Conservation (phyloP, 2,329 filamentous ascomycete species). For the Diplocarpon mali region DNA sequence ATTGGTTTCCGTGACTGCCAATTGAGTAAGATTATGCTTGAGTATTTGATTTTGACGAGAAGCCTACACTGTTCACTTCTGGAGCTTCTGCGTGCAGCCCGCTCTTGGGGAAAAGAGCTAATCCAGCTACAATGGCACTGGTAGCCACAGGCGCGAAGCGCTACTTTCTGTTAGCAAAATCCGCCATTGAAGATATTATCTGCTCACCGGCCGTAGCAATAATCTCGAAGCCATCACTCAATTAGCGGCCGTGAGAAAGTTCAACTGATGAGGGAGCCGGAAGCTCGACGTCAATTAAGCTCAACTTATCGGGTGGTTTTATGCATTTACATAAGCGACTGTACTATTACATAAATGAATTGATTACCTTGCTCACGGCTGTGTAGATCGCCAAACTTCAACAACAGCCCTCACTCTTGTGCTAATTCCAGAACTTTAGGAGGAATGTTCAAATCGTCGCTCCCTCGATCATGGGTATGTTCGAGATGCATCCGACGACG, state of each 20-base stretch:
- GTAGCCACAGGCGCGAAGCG: slow-evolving; percentile 36
- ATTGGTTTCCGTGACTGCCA: slow-evolving; percentile 55
- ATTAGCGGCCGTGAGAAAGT: slow-evolving; percentile 16
- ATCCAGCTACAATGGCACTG: slow-evolving; percentile 31
- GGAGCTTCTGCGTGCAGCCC: slow-evolving; percentile 37
- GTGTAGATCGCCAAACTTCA: background rate
- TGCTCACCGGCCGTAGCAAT: slow-evolving; percentile 39
- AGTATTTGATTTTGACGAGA: background rate
- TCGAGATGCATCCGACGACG: slow-evolving; percentile 34
- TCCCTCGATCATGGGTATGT: slow-evolving; percentile 36
- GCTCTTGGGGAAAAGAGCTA: slow-evolving; percentile 36
- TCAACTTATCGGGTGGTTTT: slow-evolving; percentile 16
- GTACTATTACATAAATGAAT: slow-evolving; percentile 12
- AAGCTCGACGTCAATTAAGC: slow-evolving; percentile 5
- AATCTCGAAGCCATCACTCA: slow-evolving; percentile 40
- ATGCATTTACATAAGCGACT: slow-evolving; percentile 15
- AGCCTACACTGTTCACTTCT: slow-evolving; percentile 19
- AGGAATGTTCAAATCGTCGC: slow-evolving; percentile 24
- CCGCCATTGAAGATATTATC: slow-evolving; percentile 7
- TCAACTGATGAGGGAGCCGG: slow-evolving; percentile 15
- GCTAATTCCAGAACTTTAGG: slow-evolving; percentile 1
- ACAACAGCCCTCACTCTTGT: background rate
- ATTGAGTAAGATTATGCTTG: slow-evolving; percentile 4
- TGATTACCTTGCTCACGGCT: background rate
- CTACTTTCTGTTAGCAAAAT: slow-evolving; percentile 26